Evolutionary conservation across 306 rosid species (phyloP).

Genomic region (Inga leiocalycina): DNA sequence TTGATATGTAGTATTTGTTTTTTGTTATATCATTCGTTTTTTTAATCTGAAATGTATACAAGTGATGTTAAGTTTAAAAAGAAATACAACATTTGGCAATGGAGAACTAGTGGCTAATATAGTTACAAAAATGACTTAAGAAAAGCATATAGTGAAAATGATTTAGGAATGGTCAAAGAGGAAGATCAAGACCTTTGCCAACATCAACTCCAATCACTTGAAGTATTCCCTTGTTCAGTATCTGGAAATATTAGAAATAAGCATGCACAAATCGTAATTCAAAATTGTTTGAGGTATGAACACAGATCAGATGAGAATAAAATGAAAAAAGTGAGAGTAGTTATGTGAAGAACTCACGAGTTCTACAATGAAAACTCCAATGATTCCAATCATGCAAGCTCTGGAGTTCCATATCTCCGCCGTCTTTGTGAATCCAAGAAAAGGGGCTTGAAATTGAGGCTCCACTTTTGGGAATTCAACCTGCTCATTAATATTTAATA

Average conservation of each 20-base stretch:
- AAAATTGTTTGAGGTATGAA: background rate
- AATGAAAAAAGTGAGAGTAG: too few species aligned
- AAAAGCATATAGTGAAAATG: background rate
- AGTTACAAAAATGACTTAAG: background rate
- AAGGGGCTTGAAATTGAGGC: constrained; percentile 73
- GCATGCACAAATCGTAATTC: background rate
- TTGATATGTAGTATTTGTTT: too few species aligned
- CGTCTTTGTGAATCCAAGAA: constrained; percentile 82
- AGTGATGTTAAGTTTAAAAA: too few species aligned
- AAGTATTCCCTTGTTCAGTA: constrained; percentile 75
- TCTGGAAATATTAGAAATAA: constrained; percentile 37
- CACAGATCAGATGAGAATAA: too few species aligned
- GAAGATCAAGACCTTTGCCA: constrained; percentile 87
- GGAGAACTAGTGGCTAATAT: background rate
- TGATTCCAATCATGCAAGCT: constrained; percentile 91
- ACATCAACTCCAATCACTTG: constrained; percentile 84
- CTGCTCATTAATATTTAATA: constrained; percentile 32
- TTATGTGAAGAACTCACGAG: constrained; percentile 34
- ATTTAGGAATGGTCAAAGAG: constrained; percentile 48
- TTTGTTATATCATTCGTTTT: too few species aligned
- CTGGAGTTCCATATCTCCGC: constrained; percentile 96
- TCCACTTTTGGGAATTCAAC: constrained; percentile 77
- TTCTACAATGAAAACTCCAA: constrained; percentile 75
- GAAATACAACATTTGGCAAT: too few species aligned
- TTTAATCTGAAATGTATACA: too few species aligned